Evolutionary conservation across 352 stramenopile genomes (phyloP).

Genomic region (Phytopythium aichiense): DNA sequence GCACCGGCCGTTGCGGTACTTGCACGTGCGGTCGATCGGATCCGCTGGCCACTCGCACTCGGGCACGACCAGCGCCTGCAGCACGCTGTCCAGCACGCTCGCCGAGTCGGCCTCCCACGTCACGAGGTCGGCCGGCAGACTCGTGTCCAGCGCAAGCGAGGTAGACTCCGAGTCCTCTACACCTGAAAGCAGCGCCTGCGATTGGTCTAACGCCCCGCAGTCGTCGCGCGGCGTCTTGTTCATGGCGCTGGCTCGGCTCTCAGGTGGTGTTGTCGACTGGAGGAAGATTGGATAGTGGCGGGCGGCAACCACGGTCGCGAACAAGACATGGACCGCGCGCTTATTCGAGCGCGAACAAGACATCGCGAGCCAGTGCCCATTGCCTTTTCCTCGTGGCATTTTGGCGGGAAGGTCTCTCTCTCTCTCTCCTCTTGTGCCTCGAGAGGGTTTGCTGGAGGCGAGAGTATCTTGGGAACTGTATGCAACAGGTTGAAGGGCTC

Average conservation of each 20-base stretch:
- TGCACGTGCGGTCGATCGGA: not conserved
- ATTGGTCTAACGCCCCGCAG: not conserved
- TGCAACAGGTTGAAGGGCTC: not conserved
- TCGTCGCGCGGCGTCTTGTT: not conserved
- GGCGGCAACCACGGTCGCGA: not conserved
- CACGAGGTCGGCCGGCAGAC: not conserved
- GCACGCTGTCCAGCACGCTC: not conserved
- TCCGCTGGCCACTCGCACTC: not conserved
- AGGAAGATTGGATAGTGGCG: not conserved
- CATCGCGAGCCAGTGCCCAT: not conserved
- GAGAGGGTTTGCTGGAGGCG: not conserved
- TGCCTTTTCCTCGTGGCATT: not conserved
- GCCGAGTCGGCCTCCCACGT: not conserved
- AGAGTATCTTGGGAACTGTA: not conserved
- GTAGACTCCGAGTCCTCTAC: not conserved
- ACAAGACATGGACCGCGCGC: not conserved
- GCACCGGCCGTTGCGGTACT: conserved; percentile 52
- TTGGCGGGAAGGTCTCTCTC: conserved; percentile 3
- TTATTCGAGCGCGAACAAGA: not conserved
- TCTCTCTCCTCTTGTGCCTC: not conserved
- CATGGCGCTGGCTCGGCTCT: not conserved
- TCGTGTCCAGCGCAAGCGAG: not conserved
- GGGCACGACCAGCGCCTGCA: conserved; percentile 3
- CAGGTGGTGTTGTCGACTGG: not conserved
- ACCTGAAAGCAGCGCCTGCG: no score